Evolutionary conservation across 306 rosid genomes (phyloP).

Genomic region (Crotalaria pallida): DNA sequence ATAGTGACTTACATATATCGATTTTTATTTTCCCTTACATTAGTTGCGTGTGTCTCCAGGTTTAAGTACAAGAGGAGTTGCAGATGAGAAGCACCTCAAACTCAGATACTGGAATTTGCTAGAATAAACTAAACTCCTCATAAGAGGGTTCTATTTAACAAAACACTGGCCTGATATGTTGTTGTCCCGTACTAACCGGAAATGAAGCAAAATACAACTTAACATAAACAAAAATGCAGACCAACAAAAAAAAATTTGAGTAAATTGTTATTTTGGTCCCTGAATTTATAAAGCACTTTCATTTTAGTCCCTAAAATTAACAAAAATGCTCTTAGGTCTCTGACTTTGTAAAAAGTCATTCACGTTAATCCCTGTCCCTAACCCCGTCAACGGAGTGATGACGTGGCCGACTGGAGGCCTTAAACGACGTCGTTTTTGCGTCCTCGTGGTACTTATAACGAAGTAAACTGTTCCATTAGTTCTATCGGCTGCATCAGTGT

Average conservation of each 20-base stretch:
- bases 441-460: too few relatives aligned
- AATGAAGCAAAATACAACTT: constrained; percentile 19
- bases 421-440: too few relatives aligned
- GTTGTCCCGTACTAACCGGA: background rate
- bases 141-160: constrained; percentile 20
- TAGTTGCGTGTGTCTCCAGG: constrained; percentile 53
- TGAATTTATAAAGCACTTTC: too few relatives aligned
- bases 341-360: too few relatives aligned
- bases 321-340: too few relatives aligned
- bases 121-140: constrained; percentile 29
- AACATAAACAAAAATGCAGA: background rate
- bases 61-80: constrained; percentile 45
- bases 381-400: too few relatives aligned
- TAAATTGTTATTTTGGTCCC: too few relatives aligned
- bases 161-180: background rate
- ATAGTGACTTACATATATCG: constrained; percentile 67
- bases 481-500: too few relatives aligned
- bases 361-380: too few relatives aligned
- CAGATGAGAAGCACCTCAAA: constrained; percentile 51
- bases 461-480: too few relatives aligned
- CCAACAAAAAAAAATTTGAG: background rate
- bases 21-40: constrained; percentile 48
- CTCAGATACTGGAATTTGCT: constrained; percentile 22
- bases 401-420: too few relatives aligned
- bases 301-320: too few relatives aligned